Percentiles rank a stretch among this genome's conserved stretches.
Conservation (phyloP, 495 filamentous ascomycete genomes). For the Stereocaulon alpinum region DNA sequence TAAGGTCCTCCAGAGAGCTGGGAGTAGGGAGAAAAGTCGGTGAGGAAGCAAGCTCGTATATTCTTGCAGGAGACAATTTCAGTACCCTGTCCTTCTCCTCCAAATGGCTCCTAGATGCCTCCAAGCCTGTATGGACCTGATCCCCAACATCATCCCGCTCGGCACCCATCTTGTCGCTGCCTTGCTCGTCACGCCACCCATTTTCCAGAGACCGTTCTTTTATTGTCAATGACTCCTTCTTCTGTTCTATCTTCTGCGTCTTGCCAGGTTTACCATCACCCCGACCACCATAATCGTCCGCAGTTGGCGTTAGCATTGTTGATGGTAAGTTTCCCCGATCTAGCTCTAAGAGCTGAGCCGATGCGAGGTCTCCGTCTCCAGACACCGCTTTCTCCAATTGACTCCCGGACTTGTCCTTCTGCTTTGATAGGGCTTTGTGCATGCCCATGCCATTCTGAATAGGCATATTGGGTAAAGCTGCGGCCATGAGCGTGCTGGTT, state of each 20-base stretch:
- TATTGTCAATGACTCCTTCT: not conserved
- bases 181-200: not conserved
- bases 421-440: not conserved
- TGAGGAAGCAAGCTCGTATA: conserved; percentile 46
- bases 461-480: not conserved
- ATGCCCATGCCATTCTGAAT: not conserved
- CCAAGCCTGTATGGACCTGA: not conserved
- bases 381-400: not conserved
- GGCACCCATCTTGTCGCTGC: not conserved
- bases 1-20: conserved; percentile 22
- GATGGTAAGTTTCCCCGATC: not conserved
- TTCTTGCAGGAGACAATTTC: conserved; percentile 43
- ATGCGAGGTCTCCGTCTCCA: not conserved
- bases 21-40: conserved; percentile 42
- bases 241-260: not conserved
- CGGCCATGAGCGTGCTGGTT: not conserved
- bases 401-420: not conserved
- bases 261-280: not conserved
- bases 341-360: no score
- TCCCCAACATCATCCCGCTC: not conserved
- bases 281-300: not conserved
- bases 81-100: conserved; percentile 35
- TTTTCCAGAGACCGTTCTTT: not conserved
- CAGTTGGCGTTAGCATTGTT: not conserved
- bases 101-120: not conserved